Conservation (phyloP, 2,329 filamentous ascomycete genomes). For the Penicillium sp. region DNA sequence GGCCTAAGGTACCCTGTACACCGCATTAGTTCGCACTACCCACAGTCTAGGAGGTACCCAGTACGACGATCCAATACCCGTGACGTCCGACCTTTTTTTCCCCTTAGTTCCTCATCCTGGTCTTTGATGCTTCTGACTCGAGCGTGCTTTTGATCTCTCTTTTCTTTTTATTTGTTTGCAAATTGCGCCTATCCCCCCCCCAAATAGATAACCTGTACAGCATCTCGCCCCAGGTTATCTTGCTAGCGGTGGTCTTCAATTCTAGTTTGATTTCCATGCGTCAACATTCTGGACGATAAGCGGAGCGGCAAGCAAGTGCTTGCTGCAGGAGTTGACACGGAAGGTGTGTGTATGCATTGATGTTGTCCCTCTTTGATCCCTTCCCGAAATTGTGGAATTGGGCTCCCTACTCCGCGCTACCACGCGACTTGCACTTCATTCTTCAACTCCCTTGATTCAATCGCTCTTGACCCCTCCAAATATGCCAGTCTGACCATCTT, state of each 20-base stretch:
- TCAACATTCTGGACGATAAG: conserved; percentile 46
- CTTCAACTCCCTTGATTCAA: conserved; percentile 6
- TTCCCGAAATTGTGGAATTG: conserved; percentile 5
- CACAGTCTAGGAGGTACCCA: conserved; percentile 9
- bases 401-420: conserved; percentile 5
- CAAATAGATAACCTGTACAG: conserved; percentile 5
- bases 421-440: conserved; percentile 17
- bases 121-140: conserved; percentile 5
- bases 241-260: conserved; percentile 30
- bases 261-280: conserved; percentile 44
- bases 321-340: conserved; percentile 49
- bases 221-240: conserved; percentile 24
- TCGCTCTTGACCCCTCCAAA: conserved; percentile 5
- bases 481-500: conserved; percentile 14
- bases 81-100: conserved; percentile 20
- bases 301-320: conserved; percentile 49
- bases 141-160: neutral
- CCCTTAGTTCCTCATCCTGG: conserved; percentile 8
- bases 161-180: conserved; percentile 13
- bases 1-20: conserved; percentile 16
- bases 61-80: conserved; percentile 11
- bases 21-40: conserved; percentile 1
- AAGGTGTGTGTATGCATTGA: conserved; percentile 37
- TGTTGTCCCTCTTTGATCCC: conserved; percentile 5
- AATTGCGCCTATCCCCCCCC: neutral